phyloP scores from a whole-genome alignment of 352 stramenopile genomes.

The Globisporangium heterothallicum region DNA sequence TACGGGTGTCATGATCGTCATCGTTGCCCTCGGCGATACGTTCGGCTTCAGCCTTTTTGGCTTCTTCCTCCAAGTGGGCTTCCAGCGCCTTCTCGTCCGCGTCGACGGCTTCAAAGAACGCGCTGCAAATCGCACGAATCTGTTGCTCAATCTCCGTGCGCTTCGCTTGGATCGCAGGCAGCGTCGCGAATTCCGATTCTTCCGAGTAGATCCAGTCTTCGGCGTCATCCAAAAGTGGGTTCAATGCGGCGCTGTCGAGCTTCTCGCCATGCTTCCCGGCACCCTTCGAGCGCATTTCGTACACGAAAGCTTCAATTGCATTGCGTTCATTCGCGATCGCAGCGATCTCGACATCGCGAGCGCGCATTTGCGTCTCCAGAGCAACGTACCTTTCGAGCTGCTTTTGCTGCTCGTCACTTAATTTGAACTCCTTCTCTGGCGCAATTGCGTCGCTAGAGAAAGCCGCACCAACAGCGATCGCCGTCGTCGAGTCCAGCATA shows the following conservation, averaged over 20 bases:
- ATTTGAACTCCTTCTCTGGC: conserved; percentile 3
- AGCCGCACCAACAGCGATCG: conserved; percentile 75
- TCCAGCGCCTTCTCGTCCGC: conserved; percentile 61
- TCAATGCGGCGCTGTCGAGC: conserved; percentile 53
- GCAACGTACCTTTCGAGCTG: conserved; percentile 33
- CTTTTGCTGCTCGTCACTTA: conserved; percentile 20
- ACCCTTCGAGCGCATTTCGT: conserved; percentile 85
- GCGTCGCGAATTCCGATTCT: conserved; percentile 67
- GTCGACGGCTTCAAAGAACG: conserved; percentile 68
- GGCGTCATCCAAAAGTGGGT: conserved; percentile 68
- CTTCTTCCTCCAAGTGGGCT: conserved; percentile 72
- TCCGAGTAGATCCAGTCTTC: conserved; percentile 92
- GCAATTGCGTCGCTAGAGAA: conserved; percentile 28
- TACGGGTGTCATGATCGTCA: conserved; percentile 90
- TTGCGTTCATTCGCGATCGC: conserved; percentile 83
- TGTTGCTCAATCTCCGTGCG: conserved; percentile 50
- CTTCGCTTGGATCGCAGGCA: conserved; percentile 46
- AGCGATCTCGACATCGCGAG: conserved; percentile 57
- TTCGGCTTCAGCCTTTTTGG: conserved; percentile 64
- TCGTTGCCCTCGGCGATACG: conserved; percentile 62
- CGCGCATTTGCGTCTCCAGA: conserved; percentile 68
- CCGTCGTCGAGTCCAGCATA: conserved; percentile 87
- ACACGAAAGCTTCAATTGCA: conserved; percentile 88
- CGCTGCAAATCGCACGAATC: conserved; percentile 40
- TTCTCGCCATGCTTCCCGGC: conserved; percentile 65